Percentiles rank a stretch among this genome's conserved stretches.
These are phyloP conservation scores for Thraustotheca clavata DNA, from an alignment of 352 stramenopile species.

Conservation along the genomic window DNA sequence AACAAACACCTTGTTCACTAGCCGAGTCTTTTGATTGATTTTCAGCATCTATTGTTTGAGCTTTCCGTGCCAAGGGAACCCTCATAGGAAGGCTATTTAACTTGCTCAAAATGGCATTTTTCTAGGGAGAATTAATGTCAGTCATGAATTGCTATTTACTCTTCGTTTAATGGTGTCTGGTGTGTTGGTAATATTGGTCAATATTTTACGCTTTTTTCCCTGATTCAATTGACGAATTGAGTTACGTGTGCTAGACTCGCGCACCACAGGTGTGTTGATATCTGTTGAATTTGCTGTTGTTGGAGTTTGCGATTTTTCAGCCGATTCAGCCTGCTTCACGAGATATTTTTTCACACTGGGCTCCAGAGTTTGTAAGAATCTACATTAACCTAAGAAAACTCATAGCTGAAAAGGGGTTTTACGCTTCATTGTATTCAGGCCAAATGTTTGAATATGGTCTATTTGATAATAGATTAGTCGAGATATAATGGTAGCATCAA, in stretches of 20 bases:
- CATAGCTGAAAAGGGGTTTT: background rate
- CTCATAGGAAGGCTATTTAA: too few species aligned
- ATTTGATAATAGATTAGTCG: background rate
- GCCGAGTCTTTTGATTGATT: too few species aligned
- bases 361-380: background rate
- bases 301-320: background rate
- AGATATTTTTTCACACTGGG: slow-evolving; percentile 5
- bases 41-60: too few species aligned
- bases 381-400: background rate
- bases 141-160: too few species aligned
- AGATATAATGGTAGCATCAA: background rate
- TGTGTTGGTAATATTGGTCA: background rate
- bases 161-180: background rate
- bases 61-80: too few species aligned
- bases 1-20: too few species aligned
- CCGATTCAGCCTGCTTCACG: background rate
- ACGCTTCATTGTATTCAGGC: background rate
- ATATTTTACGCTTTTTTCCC: background rate
- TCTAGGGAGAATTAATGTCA: too few species aligned
- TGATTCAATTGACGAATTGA: background rate
- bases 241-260: background rate
- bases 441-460: background rate
- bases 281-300: background rate
- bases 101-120: too few species aligned
- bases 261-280: background rate